Percentiles rank a stretch among this genome's conserved stretches.
These are phyloP conservation scores for Clarireedia monteithiana DNA, from an alignment of 2,329 filamentous ascomycete genomes.

Conservation along the genomic window DNA sequence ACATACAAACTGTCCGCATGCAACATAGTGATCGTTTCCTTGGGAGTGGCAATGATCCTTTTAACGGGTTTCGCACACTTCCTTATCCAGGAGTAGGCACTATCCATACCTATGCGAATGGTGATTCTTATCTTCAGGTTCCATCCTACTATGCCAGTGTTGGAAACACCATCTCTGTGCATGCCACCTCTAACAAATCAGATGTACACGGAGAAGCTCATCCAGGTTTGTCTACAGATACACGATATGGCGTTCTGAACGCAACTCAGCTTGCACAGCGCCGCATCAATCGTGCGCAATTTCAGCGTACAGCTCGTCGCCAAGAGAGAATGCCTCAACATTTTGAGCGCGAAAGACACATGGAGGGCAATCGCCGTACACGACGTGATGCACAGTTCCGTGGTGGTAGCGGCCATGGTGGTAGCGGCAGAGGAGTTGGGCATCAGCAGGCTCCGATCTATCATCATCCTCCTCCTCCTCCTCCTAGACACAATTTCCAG, in stretches of 20 bases:
- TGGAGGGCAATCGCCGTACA: neutral
- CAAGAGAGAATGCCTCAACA: neutral
- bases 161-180: neutral
- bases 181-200: neutral
- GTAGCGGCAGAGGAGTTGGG: too few relatives aligned
- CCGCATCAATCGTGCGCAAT: neutral
- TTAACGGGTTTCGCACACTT: conserved; percentile 2
- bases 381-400: neutral
- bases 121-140: neutral
- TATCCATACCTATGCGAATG: neutral
- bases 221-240: conserved; percentile 3
- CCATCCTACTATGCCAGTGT: conserved; percentile 4
- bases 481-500: too few relatives aligned
- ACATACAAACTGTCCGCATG: conserved; percentile 12
- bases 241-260: neutral
- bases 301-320: neutral
- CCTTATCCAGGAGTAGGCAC: neutral
- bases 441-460: too few relatives aligned
- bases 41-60: neutral
- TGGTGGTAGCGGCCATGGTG: neutral
- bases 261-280: neutral
- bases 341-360: neutral
- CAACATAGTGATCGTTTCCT: conserved; percentile 8
- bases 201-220: neutral
- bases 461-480: too few relatives aligned